Conservation (phyloP, 208 protist genomes). For the Kentomonas sorsogonicus region DNA sequence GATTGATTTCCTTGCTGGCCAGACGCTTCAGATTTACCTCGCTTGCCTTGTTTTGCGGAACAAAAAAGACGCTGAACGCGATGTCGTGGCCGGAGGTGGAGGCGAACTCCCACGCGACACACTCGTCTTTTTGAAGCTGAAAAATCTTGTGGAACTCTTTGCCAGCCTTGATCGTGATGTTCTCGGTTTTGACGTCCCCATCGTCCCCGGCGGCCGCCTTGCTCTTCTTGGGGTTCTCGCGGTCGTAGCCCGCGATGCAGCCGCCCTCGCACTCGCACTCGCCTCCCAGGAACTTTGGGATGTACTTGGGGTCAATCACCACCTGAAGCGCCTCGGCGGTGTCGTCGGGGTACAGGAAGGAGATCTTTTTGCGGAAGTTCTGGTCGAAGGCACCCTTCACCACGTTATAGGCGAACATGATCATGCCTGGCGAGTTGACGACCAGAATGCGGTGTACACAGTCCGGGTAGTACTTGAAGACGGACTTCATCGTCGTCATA, state of each 20-base stretch:
- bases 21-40: constrained; percentile 15
- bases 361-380: constrained; percentile 39
- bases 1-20: constrained; percentile 27
- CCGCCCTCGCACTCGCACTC: constrained; percentile 29
- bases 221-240: constrained; percentile 4
- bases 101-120: constrained; percentile 34
- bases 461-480: constrained; percentile 54
- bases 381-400: constrained; percentile 34
- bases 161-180: constrained; percentile 28
- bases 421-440: constrained; percentile 39
- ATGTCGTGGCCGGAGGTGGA: constrained; percentile 1
- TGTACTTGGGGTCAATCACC: constrained; percentile 36
- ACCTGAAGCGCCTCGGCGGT: constrained; percentile 17
- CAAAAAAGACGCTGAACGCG: constrained; percentile 19
- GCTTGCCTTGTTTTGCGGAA: constrained; percentile 15
- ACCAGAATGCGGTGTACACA: constrained; percentile 40
- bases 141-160: constrained; percentile 29
- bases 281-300: constrained; percentile 33
- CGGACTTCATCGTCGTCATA: constrained; percentile 13
- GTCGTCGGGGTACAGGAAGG: constrained; percentile 24
- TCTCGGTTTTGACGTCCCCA: constrained; percentile 21
- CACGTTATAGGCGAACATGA: constrained; percentile 39
- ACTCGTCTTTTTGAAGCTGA: constrained; percentile 21
- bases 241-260: constrained; percentile 28
- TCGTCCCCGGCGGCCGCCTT: constrained; percentile 3